Percentiles rank a stretch among this genome's conserved stretches.
Conservation (phyloP, 2,329 filamentous ascomycete species). For the Pseudocercospora musae region DNA sequence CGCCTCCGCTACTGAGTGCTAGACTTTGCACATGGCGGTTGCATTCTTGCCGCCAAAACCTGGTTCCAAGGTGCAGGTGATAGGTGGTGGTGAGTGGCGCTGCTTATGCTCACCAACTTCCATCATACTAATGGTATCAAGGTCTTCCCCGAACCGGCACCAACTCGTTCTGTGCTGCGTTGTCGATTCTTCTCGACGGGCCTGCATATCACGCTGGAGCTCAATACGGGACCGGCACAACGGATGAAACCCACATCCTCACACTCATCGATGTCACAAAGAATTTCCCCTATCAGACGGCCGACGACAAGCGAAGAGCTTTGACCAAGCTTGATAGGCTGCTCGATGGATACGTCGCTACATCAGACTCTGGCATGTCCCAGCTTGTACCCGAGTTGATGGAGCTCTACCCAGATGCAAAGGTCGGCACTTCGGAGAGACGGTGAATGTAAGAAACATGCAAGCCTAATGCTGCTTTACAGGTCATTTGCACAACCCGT, state of each 20-base stretch:
- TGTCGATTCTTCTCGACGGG: slow-evolving; percentile 14
- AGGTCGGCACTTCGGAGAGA: slow-evolving; percentile 37
- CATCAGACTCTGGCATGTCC: slow-evolving; percentile 34
- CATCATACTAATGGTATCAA: no score
- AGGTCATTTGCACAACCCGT: slow-evolving; percentile 6
- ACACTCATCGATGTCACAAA: slow-evolving; percentile 4
- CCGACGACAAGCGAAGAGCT: neutral
- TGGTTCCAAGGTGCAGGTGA: slow-evolving; percentile 6
- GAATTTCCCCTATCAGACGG: slow-evolving; percentile 7
- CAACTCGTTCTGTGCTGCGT: slow-evolving; percentile 12
- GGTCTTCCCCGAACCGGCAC: slow-evolving; percentile 16
- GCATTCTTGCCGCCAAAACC: neutral
- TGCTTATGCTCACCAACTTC: no score
- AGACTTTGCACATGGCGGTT: neutral
- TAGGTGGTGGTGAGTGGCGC: slow-evolving; percentile 5
- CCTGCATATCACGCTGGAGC: slow-evolving; percentile 16
- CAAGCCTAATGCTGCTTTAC: neutral
- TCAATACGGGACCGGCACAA: slow-evolving; percentile 7
- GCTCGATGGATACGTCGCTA: slow-evolving; percentile 30
- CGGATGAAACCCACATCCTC: slow-evolving; percentile 7
- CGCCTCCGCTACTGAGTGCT: no score
- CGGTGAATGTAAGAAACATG: no score
- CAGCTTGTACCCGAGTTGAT: slow-evolving; percentile 37
- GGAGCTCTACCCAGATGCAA: slow-evolving; percentile 36
- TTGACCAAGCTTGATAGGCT: slow-evolving; percentile 19